A percentile compares a stretch with the other conserved stretches of the same genome.
Conservation (phyloP, 306 rosid species). For the Cucurbita maxima region DNA sequence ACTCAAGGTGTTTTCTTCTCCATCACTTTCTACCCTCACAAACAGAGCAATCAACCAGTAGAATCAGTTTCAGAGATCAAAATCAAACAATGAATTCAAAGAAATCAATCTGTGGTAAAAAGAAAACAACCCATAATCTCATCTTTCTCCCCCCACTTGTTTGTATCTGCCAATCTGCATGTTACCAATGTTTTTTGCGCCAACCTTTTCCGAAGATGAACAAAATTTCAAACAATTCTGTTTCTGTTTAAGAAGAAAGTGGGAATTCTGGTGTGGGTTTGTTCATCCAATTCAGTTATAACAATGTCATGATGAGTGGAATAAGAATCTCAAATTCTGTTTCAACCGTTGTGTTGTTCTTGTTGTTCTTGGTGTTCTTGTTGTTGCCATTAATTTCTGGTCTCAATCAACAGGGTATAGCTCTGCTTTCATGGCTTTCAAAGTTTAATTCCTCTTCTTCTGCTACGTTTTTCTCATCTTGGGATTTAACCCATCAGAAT, state of each 20-base stretch:
- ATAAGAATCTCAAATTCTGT: background rate
- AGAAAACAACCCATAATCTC: background rate
- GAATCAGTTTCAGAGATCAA: too few species aligned
- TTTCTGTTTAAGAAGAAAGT: background rate
- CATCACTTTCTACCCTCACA: background rate
- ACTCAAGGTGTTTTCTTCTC: background rate
- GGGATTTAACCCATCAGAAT: slow-evolving; percentile 46
- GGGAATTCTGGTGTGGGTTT: background rate
- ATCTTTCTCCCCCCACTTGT: background rate
- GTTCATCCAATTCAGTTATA: background rate
- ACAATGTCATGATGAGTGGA: background rate
- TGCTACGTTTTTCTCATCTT: slow-evolving; percentile 57
- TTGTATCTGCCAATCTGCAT: background rate
- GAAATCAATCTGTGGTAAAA: background rate
- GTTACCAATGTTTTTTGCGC: background rate
- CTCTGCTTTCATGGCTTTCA: slow-evolving; percentile 86
- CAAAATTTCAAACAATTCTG: background rate
- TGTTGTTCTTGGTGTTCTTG: slow-evolving; percentile 14
- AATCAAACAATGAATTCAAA: too few species aligned
- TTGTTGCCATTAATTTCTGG: slow-evolving; percentile 38
- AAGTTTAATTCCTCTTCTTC: slow-evolving; percentile 53
- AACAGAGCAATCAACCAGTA: background rate
- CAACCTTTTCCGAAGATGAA: background rate
- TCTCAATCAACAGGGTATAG: slow-evolving; percentile 76
- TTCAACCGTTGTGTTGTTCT: background rate